These are phyloP conservation scores for Aphanomyces cochlioides DNA, from an alignment of 352 stramenopile species.

Conservation along the genomic window DNA sequence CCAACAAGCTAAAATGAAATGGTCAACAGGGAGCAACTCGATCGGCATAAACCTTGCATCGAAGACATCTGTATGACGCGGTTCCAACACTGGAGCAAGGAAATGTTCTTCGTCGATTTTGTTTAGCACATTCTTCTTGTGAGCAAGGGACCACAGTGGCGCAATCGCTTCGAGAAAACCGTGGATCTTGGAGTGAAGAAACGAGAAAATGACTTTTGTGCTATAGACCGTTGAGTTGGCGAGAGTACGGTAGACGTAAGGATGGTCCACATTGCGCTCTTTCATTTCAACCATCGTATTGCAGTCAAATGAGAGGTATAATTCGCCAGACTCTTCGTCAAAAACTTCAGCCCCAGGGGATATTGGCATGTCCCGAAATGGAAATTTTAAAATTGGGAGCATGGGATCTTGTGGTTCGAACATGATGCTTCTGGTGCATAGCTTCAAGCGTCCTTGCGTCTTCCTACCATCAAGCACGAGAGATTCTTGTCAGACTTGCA, in stretches of 20 bases:
- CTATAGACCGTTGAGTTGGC: slow-evolving; percentile 37
- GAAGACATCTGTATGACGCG: slow-evolving; percentile 59
- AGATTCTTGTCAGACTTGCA: slow-evolving; percentile 14
- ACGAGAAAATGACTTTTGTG: slow-evolving; percentile 67
- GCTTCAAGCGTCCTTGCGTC: slow-evolving; percentile 61
- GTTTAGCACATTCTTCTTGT: slow-evolving; percentile 51
- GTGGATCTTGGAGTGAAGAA: slow-evolving; percentile 63
- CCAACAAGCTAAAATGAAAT: slow-evolving; percentile 46
- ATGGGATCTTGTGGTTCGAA: slow-evolving; percentile 80
- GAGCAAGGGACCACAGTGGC: slow-evolving; percentile 35
- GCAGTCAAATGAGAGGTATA: slow-evolving; percentile 64
- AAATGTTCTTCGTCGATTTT: slow-evolving; percentile 64
- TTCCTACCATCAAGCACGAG: slow-evolving; percentile 39
- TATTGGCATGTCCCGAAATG: slow-evolving; percentile 59
- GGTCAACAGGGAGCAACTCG: background rate
- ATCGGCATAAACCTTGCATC: slow-evolving; percentile 40
- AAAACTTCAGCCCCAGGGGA: slow-evolving; percentile 57
- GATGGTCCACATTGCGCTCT: slow-evolving; percentile 60
- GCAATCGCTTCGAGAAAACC: slow-evolving; percentile 61
- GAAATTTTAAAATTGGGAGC: slow-evolving; percentile 72
- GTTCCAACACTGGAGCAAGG: slow-evolving; percentile 56
- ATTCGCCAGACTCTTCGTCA: slow-evolving; percentile 39
- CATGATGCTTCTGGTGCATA: slow-evolving; percentile 85
- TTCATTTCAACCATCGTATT: slow-evolving; percentile 68
- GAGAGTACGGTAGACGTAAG: slow-evolving; percentile 42